Conservation (phyloP, 441 rosid genomes). For the Hura crepitans region DNA sequence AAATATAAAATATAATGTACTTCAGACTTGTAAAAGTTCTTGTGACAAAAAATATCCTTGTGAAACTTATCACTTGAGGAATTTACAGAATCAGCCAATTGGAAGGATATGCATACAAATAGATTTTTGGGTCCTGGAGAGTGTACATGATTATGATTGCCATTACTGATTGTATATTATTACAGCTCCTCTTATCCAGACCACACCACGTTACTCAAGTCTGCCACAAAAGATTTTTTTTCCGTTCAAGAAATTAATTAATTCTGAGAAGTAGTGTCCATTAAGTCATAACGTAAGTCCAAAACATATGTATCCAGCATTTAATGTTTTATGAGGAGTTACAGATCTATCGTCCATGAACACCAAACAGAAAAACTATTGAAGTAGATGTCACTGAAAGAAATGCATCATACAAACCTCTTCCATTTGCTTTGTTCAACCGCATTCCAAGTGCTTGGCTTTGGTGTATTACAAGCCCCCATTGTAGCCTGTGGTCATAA, state of each 20-base stretch:
- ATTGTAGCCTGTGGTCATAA: conserved; percentile 60
- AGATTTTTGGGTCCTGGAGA: neutral
- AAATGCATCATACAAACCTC: conserved; percentile 48
- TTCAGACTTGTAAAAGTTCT: neutral
- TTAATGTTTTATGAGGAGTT: neutral
- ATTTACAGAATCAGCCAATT: neutral
- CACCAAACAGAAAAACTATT: conserved; percentile 1
- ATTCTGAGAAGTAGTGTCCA: neutral
- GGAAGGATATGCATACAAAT: neutral
- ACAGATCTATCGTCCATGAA: conserved; percentile 1
- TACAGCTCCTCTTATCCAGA: too few relatives aligned
- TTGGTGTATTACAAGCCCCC: conserved; percentile 82
- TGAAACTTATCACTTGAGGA: neutral
- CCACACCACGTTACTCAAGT: neutral
- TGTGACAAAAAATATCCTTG: neutral
- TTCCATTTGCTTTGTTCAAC: conserved; percentile 95
- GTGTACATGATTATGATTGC: neutral
- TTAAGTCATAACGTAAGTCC: neutral
- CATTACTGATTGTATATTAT: too few relatives aligned
- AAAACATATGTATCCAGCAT: neutral
- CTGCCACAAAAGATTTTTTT: neutral
- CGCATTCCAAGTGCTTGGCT: conserved; percentile 96
- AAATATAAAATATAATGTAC: neutral
- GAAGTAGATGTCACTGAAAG: neutral
- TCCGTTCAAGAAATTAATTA: neutral